Evolutionary conservation across 768 basidiomycete genomes (phyloP), one percentile per base, ranked within the genome.

Genomic region (Cystofilobasidium ferigula): DNA sequence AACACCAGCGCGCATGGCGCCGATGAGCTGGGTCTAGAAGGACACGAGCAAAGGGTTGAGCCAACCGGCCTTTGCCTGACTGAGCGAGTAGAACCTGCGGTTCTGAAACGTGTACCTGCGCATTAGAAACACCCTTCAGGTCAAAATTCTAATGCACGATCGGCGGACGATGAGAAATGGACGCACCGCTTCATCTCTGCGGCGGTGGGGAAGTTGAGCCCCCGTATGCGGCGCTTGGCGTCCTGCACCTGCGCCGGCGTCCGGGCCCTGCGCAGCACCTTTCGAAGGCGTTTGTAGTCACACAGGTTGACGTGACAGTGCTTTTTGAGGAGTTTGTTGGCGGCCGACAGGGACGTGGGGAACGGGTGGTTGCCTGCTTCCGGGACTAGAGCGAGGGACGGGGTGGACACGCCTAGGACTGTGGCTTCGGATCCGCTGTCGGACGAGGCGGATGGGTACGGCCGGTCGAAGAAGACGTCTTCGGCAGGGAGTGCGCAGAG

Each of bases 41-140:
- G 36, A 7, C 8, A 64, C 30, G 43, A 64, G 58, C 18, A 64
- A 47, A 2, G 63, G 63, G 8, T 64, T 24, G 3, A 64, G 57
- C 45, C 56, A 58, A 2, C 36, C 58, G 13, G 36, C 63, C 57
- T 64, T 64, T 12, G 63, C 63, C 13, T 32, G 30, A 13, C 47
- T 42, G 22, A 58, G 56, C 10, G 28, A n/a, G 43, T 47, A 20
- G 28, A 59, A 58, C 36, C 57, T 56, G 20, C 57, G 38, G 34
- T 58, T 59, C 43, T 59, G 24, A 22, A 43, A 24, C 6, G 63
- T 64, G 63, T 64, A 64, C 14, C 63, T 64, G 26, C 6, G n/a
- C n/a, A n/a, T n/a, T n/a, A n/a, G n/a, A n/a, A n/a, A n/a, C n/a
- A n/a, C n/a, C n/a, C n/a, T n/a, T n/a, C n/a, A n/a, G n/a, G n/a